A percentile compares a stretch with the other conserved stretches of the same genome.
Conservation (phyloP, 139 green algal genomes). For the Ettlia oleoabundans region DNA sequence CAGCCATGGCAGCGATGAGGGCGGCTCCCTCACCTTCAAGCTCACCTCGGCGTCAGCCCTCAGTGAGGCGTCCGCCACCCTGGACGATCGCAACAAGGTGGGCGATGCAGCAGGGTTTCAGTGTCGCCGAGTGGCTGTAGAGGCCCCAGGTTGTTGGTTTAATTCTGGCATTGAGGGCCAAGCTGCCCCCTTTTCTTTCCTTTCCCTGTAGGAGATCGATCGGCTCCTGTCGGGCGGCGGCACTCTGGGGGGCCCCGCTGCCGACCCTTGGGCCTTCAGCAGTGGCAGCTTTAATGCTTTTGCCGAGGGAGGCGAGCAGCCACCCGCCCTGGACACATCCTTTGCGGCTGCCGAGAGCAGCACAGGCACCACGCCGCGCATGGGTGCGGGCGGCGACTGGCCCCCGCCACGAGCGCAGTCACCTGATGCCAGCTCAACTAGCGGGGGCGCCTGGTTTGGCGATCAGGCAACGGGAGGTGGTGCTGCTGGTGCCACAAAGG, state of each 20-base stretch:
- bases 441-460: background rate
- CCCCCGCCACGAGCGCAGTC: too few species aligned
- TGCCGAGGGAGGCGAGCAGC: background rate
- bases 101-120: background rate
- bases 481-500: slow-evolving; percentile 2
- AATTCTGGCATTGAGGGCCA: background rate
- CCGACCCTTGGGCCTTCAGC: slow-evolving; percentile 12
- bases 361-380: background rate
- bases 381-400: background rate
- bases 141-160: background rate
- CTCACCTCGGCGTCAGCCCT: background rate
- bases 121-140: background rate
- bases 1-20: slow-evolving; percentile 32
- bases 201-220: slow-evolving; percentile 29
- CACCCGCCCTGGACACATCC: background rate
- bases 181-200: background rate
- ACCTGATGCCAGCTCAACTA: too few species aligned
- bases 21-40: slow-evolving; percentile 13
- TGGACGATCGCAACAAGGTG: slow-evolving; percentile 37
- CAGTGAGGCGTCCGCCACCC: slow-evolving; percentile 3
- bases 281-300: slow-evolving; percentile 25
- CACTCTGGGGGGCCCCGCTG: too few species aligned
- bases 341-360: slow-evolving; percentile 2
- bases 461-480: background rate
- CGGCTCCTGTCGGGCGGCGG: slow-evolving; percentile 26